Evolutionary conservation across 176 grass and related monocot genomes (phyloP).

Genomic region (Ampelocalamus luodianensis): DNA sequence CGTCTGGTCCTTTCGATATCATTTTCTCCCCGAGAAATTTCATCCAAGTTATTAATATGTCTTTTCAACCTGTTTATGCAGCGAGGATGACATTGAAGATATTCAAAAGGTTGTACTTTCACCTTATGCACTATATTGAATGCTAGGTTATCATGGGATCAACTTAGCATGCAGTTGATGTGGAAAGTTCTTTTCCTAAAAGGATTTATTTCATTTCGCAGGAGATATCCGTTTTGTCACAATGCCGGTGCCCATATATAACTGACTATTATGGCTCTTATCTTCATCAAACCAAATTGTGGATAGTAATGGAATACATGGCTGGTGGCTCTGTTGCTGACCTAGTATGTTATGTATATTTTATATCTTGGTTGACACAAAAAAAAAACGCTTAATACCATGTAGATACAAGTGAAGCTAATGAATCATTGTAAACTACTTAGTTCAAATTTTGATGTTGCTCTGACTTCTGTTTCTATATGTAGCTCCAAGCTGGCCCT

Average conservation of each 20-base stretch:
- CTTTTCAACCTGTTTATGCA: conserved; percentile 50
- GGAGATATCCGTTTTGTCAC: conserved; percentile 98
- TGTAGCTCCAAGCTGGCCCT: conserved; percentile 84
- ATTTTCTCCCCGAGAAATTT: conserved; percentile 23
- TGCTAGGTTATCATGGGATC: conserved; percentile 27
- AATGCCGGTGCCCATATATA: conserved; percentile 98
- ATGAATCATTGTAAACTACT: conserved; percentile 33
- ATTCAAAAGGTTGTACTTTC: conserved; percentile 88
- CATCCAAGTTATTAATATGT: conserved; percentile 17
- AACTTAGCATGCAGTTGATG: conserved; percentile 20
- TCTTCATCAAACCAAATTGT: conserved; percentile 98
- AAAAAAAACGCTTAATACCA: conserved; percentile 16
- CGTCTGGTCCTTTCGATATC: conserved; percentile 7
- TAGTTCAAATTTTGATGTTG: conserved; percentile 39
- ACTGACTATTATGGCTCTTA: conserved; percentile 98
- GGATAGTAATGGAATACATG: conserved; percentile 99
- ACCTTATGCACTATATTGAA: conserved; percentile 25
- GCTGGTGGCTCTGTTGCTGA: conserved; percentile 99
- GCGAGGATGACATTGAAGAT: conserved; percentile 99
- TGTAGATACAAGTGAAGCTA: conserved; percentile 42
- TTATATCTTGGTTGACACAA: conserved; percentile 12
- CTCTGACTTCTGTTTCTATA: conserved; percentile 36
- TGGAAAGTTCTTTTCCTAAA: conserved; percentile 44
- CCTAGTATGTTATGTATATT: conserved; percentile 71
- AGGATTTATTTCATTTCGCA: conserved; percentile 46